Evolutionary conservation across 768 basidiomycete species (phyloP).

Genomic region (Boletus rubescentipes): DNA sequence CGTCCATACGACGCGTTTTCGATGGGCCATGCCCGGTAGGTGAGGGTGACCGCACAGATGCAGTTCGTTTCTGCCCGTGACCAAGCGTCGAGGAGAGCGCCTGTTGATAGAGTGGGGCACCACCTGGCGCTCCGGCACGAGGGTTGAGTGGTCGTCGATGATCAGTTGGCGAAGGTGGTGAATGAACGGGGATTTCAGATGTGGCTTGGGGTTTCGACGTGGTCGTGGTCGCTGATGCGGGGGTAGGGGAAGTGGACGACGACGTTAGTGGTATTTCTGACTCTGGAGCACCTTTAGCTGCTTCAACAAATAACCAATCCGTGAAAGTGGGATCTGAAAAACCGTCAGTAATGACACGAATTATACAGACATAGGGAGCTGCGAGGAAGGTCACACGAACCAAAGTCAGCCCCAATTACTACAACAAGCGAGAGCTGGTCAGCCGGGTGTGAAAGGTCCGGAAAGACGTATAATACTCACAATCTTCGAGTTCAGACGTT

Average conservation of each 20-base stretch:
- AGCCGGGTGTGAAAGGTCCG: constrained; percentile 8
- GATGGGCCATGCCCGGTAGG: constrained; percentile 64
- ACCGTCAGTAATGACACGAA: constrained; percentile 3
- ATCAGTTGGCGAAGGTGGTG: constrained; percentile 17
- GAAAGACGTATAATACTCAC: constrained; percentile 37
- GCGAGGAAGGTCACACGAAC: constrained; percentile 39
- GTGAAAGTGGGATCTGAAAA: constrained; percentile 75
- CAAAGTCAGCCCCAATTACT: constrained; percentile 83
- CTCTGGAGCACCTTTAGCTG: constrained; percentile 65
- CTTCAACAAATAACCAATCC: constrained; percentile 84
- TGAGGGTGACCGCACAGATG: constrained; percentile 62
- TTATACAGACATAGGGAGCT: neutral
- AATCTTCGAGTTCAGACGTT: constrained; percentile 81
- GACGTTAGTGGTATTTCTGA: constrained; percentile 41
- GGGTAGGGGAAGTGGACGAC: constrained; percentile 25
- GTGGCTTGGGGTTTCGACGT: constrained; percentile 29
- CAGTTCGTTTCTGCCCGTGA: constrained; percentile 59
- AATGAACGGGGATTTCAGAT: constrained; percentile 27
- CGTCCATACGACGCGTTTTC: constrained; percentile 71
- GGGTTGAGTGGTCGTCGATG: constrained; percentile 42
- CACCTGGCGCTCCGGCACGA: constrained; percentile 37
- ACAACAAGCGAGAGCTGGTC: constrained; percentile 5
- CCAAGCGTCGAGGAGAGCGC: constrained; percentile 62
- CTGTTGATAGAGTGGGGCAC: constrained; percentile 63
- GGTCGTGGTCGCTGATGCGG: constrained; percentile 24